Evolutionary conservation across 176 grass and related monocot species (phyloP), one percentile per base, ranked within the genome.

Genomic region (Avena sativa): DNA sequence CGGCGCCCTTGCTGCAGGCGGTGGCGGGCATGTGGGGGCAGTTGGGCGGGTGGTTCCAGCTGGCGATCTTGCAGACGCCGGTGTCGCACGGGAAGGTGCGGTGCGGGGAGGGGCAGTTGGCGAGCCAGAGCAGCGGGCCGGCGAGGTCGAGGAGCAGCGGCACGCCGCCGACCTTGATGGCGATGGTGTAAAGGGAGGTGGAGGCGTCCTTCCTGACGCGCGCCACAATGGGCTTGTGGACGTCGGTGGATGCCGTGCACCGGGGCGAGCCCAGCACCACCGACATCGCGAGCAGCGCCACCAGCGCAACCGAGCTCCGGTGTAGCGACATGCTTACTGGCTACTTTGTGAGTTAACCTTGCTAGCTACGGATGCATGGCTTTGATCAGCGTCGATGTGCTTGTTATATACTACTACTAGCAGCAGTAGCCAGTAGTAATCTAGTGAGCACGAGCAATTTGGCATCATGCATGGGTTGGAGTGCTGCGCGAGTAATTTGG

Each of bases 101-200:
- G 76, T 85, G 85, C 9, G 13, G 12, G 12, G 78, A 12, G 14
- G 75, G 28, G 74, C 81, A 91, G 72, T 76, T 76, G 19, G 52
- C 57, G 12, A 81, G 77, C 89, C 89, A 85, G 75, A 85, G 21
- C 73, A 83, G 19, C 30, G 60, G 60, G 21, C 48, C 77, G 49
- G 70, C 71, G 75, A 89, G 81, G 65, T 89, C 75, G 20, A 89
- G 19, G 43, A 89, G 65, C 3, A 89, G 75, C 53, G 74, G 81
- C 43, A 59, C 55, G 0, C 60, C 86, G 63, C 71, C 74, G 74
- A 44, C 16, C 20, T 84, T 73, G 87, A 84, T 51, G 62, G 61
- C 32, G 86, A 83, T 36, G 50, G 50, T 84, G 87, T 89, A 84
- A 8, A 89, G 81, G 9, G 81, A 51, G 10, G 64, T 88, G 64